Base-by-base conservation (phyloP, 257 asterid genomes). In the Primulina huaijiensis region DNA sequence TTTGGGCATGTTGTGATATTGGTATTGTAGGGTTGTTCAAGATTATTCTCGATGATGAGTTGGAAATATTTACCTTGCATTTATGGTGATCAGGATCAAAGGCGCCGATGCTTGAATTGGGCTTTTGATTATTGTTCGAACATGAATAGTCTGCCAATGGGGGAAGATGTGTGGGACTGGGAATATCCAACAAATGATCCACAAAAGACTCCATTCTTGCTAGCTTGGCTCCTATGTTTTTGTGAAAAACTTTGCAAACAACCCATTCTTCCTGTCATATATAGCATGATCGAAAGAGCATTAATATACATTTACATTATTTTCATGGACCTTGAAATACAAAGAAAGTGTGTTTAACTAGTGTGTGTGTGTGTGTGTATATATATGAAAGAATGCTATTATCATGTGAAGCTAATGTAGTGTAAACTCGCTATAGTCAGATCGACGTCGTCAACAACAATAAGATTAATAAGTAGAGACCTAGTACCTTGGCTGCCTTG, bases 221-320 rank as follows among this genome's bases (percentile, higher is more conserved):
- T 9, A 78, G 61, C 2, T 86, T 90, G 7, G 65, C 43, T 0
- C 73, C 76, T 19, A 64, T 59, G 68, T 67, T 85, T 86, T 90
- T 90, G 86, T 88, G 86, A 70, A 84, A 84, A 14, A 90, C 84
- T 63, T 79, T 79, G 31, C 87, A 81, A 6, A 90, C 92, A 40
- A 90, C 97, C 83, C 92, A 89, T 74, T 89, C 94, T 75, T 87
- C 94, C 97, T 87, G 82, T 78, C 37, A 68, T n/a, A n/a, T n/a
- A n/a, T 56, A 58, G 57, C 59, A 65, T 65, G 52, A 29, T 56
- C 10, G 34, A 60, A 43, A 2, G 8, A 33, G 19, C 37, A n/a
- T n/a, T n/a, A 65, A 23, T 12, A 62, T 4, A 23, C 29, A 4
- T 14, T 62, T 6, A 8, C 66, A 62, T 31, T 33, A 34, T 10